Evolutionary conservation across 2,329 filamentous ascomycete species (phyloP).

Genomic region (Aureobasidium sp.): DNA sequence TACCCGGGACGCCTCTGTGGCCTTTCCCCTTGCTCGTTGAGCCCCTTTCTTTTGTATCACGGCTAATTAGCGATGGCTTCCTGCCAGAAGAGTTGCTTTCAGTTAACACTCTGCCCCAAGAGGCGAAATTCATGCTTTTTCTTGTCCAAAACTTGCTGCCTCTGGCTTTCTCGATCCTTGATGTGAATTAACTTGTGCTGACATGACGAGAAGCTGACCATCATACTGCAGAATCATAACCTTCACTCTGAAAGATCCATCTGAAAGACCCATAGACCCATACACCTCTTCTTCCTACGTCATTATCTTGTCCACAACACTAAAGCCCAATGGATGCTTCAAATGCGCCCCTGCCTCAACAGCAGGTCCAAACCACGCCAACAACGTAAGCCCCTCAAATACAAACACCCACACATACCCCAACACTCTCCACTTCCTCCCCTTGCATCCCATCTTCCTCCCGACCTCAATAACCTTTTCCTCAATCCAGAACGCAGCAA

Average conservation of each 20-base stretch:
- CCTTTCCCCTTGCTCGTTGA: neutral
- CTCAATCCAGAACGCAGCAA: neutral
- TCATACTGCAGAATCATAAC: no score
- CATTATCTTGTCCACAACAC: neutral
- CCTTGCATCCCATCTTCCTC: neutral
- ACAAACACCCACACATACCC: neutral
- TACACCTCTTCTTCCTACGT: no score
- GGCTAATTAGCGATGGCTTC: neutral
- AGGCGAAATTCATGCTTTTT: no score
- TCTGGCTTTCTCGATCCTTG: no score
- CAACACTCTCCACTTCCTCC: neutral
- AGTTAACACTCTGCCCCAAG: no score
- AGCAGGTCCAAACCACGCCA: neutral
- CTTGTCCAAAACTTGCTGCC: no score
- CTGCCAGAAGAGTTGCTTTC: neutral
- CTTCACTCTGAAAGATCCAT: no score
- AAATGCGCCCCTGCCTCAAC: neutral
- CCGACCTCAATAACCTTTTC: neutral
- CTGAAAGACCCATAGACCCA: no score
- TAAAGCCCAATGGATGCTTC: neutral
- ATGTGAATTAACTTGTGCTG: no score
- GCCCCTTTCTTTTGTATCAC: neutral
- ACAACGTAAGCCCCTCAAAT: neutral
- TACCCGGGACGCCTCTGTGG: no score
- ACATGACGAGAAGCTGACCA: no score